phyloP scores from a whole-genome alignment of 2,329 filamentous ascomycete genomes.

The Beauveria medogensis region DNA sequence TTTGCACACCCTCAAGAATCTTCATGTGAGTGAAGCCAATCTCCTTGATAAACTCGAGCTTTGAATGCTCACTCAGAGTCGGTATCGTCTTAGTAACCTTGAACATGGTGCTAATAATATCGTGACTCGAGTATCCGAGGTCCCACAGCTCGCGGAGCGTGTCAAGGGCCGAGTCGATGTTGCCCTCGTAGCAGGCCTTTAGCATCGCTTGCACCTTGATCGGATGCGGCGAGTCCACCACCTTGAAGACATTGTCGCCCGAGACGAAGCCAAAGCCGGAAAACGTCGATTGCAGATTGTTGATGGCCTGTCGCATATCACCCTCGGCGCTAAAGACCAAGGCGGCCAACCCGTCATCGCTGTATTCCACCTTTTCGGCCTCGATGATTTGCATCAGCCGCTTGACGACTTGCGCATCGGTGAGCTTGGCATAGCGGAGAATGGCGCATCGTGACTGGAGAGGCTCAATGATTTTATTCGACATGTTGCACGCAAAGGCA shows the following conservation, averaged over 20 bases:
- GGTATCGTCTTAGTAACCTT: slow-evolving; percentile 94
- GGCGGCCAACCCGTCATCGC: slow-evolving; percentile 90
- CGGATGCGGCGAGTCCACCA: slow-evolving; percentile 93
- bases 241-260: slow-evolving; percentile 95
- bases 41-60: slow-evolving; percentile 95
- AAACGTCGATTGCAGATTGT: slow-evolving; percentile 89
- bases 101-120: slow-evolving; percentile 99
- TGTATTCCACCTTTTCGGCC: slow-evolving; percentile 82
- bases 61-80: slow-evolving; percentile 84
- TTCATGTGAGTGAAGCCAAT: slow-evolving; percentile 99
- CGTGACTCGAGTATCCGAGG: slow-evolving; percentile 94
- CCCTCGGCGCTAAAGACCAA: slow-evolving; percentile 95
- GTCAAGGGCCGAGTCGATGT: slow-evolving; percentile 81
- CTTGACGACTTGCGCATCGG: slow-evolving; percentile 87
- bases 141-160: slow-evolving; percentile 86
- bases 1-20: slow-evolving; percentile 95
- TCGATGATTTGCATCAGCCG: slow-evolving; percentile 86
- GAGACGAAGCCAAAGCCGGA: slow-evolving; percentile 96
- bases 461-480: slow-evolving; percentile 99
- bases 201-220: slow-evolving; percentile 99
- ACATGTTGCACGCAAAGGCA: slow-evolving; percentile 96
- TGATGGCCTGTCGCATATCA: slow-evolving; percentile 98
- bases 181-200: slow-evolving; percentile 89
- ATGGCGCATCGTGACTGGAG: slow-evolving; percentile 95
- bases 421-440: slow-evolving; percentile 83